Evolutionary conservation across 805 yeast genomes (phyloP), one percentile per base, ranked within the genome.

Genomic region (Ogataea nakhonphanomensis): DNA sequence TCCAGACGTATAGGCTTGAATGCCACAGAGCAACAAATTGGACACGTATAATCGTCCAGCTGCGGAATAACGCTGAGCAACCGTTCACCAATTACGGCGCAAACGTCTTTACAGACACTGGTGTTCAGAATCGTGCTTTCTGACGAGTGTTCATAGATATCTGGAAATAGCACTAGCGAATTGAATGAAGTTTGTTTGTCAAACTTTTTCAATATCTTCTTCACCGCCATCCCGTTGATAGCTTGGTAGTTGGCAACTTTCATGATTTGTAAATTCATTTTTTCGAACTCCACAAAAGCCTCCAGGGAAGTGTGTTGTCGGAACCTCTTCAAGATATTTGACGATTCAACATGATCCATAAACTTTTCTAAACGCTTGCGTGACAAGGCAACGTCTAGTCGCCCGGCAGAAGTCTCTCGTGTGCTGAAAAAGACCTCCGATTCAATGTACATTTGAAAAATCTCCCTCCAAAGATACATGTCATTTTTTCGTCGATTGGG

Each of bases 1-100:
- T 59, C 62, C 11, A 84, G 63, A 34, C 79, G 62, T 34, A 84
- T 79, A 2, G 93, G 93, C 51, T 82, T 81, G 62, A 72, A 84
- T 0, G 89, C 88, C 33, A 84, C 70, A 2, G 76, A 70, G 57
- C 76, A 73, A 55, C 93, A 84, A 8, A 84, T 77, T 1, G 90
- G 87, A 55, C 93, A 84, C 1, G 77, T 65, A 52, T 82, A 84
- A 56, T 84, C 91, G 35, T 84, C 90, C 4, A 84, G 61, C 56
- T 82, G 90, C 1, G 93, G 93, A 1, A 82, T 64, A 1, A 84
- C 59, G 22, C 72, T 69, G 26, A 84, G 58, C 12, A 84, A 59
- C 20, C 76, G 67, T 17, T 66, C 66, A 23, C 81, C 73, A 25
- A 84, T 77, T 22, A 80, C 69, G 26, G 62, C 69, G 53, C 83